A percentile compares a stretch with the other conserved stretches of the same genome.
Conservation (phyloP, 2,329 filamentous ascomycete genomes). For the Diaporthe batatas region DNA sequence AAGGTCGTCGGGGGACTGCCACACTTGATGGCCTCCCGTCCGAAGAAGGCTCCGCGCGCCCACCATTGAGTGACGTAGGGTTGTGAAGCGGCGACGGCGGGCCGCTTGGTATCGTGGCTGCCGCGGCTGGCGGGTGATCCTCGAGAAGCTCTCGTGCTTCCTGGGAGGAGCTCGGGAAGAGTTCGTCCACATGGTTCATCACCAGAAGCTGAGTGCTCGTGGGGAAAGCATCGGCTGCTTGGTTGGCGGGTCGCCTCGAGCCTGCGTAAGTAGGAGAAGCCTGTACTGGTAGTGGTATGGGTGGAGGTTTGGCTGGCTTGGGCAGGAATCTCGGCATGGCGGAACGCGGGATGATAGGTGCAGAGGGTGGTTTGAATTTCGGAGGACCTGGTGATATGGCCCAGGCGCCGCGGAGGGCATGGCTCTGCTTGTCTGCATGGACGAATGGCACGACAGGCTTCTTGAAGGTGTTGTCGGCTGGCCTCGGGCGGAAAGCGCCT, state of each 20-base stretch:
- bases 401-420: neutral
- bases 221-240: conserved; percentile 45
- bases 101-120: neutral
- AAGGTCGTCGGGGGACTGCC: conserved; percentile 30
- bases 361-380: conserved; percentile 29
- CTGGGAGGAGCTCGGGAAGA: conserved; percentile 70
- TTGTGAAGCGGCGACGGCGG: neutral
- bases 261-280: conserved; percentile 37
- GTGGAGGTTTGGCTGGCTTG: conserved; percentile 24
- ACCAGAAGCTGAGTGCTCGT: conserved; percentile 68
- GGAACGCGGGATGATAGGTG: neutral
- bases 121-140: conserved; percentile 45
- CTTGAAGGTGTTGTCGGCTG: conserved; percentile 26
- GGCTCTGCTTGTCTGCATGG: neutral
- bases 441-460: conserved; percentile 25
- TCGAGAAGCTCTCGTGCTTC: conserved; percentile 65
- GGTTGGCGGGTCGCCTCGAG: conserved; percentile 8
- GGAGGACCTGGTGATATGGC: conserved; percentile 24
- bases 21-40: conserved; percentile 1
- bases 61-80: neutral
- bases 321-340: conserved; percentile 35
- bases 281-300: conserved; percentile 30
- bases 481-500: neutral
- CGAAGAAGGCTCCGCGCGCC: neutral
- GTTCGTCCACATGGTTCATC: conserved; percentile 62